phyloP scores from a whole-genome alignment of 2,329 filamentous ascomycete species.

The Pezicula neosporulosa region DNA sequence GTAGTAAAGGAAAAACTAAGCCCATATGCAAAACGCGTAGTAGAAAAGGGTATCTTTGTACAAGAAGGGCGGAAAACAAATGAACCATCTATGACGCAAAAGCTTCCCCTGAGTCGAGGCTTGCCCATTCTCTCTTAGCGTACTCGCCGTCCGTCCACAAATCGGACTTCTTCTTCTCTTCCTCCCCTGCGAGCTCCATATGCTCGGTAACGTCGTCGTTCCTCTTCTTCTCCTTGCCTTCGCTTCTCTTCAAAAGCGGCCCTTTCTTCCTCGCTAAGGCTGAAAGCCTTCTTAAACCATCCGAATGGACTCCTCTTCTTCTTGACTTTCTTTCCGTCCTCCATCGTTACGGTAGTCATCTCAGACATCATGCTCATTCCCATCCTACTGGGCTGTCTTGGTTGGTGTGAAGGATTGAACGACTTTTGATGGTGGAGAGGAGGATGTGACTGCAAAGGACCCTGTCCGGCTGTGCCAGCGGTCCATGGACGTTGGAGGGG shows the following conservation, averaged over 20 bases:
- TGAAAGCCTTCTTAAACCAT: conserved; percentile 67
- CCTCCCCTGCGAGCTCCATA: not conserved
- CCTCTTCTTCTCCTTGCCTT: conserved; percentile 13
- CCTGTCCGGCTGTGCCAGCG: conserved; percentile 10
- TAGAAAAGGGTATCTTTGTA: no score
- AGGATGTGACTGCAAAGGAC: not conserved
- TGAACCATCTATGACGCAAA: no score
- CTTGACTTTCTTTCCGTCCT: conserved; percentile 41
- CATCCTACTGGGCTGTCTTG: conserved; percentile 20
- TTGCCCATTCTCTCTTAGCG: not conserved
- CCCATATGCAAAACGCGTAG: no score
- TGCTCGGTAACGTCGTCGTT: conserved; percentile 1
- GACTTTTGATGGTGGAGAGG: not conserved
- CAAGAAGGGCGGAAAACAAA: no score
- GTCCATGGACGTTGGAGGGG: conserved; percentile 47
- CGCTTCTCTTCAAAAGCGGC: conserved; percentile 55
- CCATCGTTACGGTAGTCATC: conserved; percentile 37
- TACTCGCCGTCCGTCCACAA: not conserved
- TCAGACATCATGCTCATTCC: conserved; percentile 52
- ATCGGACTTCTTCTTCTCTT: not conserved
- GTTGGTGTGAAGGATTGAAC: not conserved
- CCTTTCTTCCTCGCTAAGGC: conserved; percentile 60
- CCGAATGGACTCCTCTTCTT: conserved; percentile 67
- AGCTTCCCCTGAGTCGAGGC: no score
- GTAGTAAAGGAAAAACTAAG: no score